Base-by-base conservation (phyloP, 2,329 filamentous ascomycete genomes). In the Colletotrichum kahawae region DNA sequence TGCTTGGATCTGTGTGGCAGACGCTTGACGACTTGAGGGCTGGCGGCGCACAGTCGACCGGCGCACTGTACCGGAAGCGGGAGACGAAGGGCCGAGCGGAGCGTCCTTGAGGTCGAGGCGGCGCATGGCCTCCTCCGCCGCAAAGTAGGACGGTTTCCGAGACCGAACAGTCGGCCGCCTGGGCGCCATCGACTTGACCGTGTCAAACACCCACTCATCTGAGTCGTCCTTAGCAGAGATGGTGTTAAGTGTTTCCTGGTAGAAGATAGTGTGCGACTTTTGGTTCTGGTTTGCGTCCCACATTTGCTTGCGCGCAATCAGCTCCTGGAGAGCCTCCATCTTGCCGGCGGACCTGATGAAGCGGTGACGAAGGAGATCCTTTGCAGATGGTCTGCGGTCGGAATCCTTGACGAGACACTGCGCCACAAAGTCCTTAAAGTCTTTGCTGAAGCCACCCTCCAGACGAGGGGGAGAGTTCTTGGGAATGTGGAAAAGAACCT, bases 201-300 rank as follows among this genome's bases (percentile, higher is more conserved):
- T 98, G 81, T 98, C 96, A 82, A 98, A 98, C 3, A 98, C 93
- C 96, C 96, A 98, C 77, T 95, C 96, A 77, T 98, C 95, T 18
- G 94, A 89, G 7, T 95, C 93, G 48, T 91, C 88, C 78, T 88
- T 92, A 3, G 91, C 89, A 4, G 90, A 89, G 69, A 97, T 90
- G 10, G 91, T 93, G 79, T 93, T 91, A 64, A 98, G 88, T 4
- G 96, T 98, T 85, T 98, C 96, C 80, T 98, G 96, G 84, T 98
- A 98, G 84, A 96, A 98, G 79, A 94, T 94, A 2, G 93, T 90
- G 80, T 95, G 93, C 71, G 90, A 91, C 67, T 91, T 91, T 72
- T 92, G 89, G 76, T 91, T 92, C 77, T 92, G 92, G 77, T 92
- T 92, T 59, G 93, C 93, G 82, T 98, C 95, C 87, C 91, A 98